Evolutionary conservation across 1,139 yeast genomes (phyloP).

Genomic region (Geotrichum phurueaensis): DNA sequence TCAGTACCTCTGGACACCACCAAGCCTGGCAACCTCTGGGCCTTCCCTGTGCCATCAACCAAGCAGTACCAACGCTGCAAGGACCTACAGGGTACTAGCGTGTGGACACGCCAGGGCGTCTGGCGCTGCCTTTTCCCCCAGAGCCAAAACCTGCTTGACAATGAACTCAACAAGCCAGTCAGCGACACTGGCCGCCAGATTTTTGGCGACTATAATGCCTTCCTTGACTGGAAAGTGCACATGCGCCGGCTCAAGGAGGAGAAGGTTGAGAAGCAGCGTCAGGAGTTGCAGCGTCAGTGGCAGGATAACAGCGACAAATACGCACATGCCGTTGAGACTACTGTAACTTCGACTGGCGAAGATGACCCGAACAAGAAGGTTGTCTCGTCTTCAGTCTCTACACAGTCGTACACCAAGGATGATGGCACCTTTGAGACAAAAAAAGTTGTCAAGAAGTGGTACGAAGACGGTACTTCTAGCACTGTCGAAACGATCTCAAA

Average conservation of each 20-base stretch:
- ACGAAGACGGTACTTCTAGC: slow-evolving; percentile 56
- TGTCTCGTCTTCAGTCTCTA: slow-evolving; percentile 47
- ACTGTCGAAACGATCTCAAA: slow-evolving; percentile 31
- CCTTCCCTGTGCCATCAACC: slow-evolving; percentile 58
- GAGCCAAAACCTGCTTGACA: slow-evolving; percentile 24
- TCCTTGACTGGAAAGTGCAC: slow-evolving; percentile 17
- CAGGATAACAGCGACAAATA: not conserved
- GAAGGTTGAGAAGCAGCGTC: not conserved
- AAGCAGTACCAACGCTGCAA: slow-evolving; percentile 58
- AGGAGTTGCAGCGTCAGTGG: not conserved
- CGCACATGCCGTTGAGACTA: not conserved
- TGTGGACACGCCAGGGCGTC: slow-evolving; percentile 72
- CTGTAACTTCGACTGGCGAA: not conserved
- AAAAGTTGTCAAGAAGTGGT: slow-evolving; percentile 50
- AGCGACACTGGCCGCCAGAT: slow-evolving; percentile 10
- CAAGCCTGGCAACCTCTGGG: slow-evolving; percentile 31
- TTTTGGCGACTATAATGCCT: slow-evolving; percentile 14
- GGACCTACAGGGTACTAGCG: slow-evolving; percentile 57
- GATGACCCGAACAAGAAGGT: slow-evolving; percentile 27
- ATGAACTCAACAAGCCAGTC: slow-evolving; percentile 35
- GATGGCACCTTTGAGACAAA: slow-evolving; percentile 54
- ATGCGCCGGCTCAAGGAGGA: slow-evolving; percentile 14
- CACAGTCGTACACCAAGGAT: slow-evolving; percentile 40
- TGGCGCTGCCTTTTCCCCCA: slow-evolving; percentile 85
- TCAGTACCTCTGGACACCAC: slow-evolving; percentile 10